Base-by-base conservation (phyloP, 768 basidiomycete species). In the Trametes cinnabarina region DNA sequence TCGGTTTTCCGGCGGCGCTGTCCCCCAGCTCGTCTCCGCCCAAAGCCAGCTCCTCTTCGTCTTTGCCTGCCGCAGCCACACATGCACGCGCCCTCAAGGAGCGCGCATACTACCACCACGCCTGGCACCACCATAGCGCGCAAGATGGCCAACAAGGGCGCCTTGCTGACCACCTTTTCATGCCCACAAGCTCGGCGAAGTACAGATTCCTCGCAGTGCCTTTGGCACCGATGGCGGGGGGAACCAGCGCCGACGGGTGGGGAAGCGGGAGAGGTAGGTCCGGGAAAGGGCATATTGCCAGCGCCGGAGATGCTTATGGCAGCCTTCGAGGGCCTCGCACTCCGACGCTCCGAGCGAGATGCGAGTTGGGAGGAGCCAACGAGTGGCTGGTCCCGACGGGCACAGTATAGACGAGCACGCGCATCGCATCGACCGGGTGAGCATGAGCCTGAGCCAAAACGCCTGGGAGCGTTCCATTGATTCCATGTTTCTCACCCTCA, bases 261-360 rank as follows among this genome's bases (percentile, higher is more conserved):
- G 25, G 3, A 30, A n/a, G 14, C 3, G 30, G 23, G 32, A 15
- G 12, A 14, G n/a, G n/a, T n/a, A 17, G 30, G 25, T 34, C 59
- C 59, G 53, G 48, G 59, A 55, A 60, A 23, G 59, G 59, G 14
- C 59, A 55, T 55, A 60, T 60, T 60, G 49, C 54, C 43, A 25
- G 54, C 59, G 59, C 59, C 37, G 32, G 49, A 17, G 30, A 19
- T 55, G 58, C 40, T 60, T 55, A 60, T 53, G 40, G 39, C 53
- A 55, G 26, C 49, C 47, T 55, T 59, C 58, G 51, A 47, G 44
- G 47, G 32, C 41, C 17, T 54, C 52, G 51, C 52, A 30, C 51
- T 41, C 48, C 44, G 57, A 42, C 14, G 5, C 32, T 57, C 55
- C 55, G 55, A 57, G 30, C 12, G 40, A 39, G 40, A 52, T 42